Conservation (phyloP, 2,329 filamentous ascomycete species). For the Whalleya microplaca region DNA sequence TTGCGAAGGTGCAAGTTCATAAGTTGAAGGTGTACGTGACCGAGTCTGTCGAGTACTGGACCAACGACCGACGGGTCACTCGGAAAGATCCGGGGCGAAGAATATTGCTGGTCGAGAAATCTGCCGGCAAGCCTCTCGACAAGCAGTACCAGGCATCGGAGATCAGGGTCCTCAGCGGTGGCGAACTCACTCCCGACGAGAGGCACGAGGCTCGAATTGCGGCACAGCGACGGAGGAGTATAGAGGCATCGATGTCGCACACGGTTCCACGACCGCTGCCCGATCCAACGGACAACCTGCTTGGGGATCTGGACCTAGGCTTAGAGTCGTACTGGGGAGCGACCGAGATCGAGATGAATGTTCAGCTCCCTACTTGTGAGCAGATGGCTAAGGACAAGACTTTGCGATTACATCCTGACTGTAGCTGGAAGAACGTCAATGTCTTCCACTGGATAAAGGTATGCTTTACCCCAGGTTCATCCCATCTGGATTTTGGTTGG, state of each 20-base stretch:
- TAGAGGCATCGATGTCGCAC: slow-evolving; percentile 51
- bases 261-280: slow-evolving; percentile 49
- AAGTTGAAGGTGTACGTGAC: slow-evolving; percentile 90
- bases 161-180: slow-evolving; percentile 76
- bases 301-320: slow-evolving; percentile 76
- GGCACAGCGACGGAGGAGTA: slow-evolving; percentile 56
- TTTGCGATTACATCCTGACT: slow-evolving; percentile 79
- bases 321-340: slow-evolving; percentile 77
- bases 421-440: slow-evolving; percentile 90
- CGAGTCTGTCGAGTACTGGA: slow-evolving; percentile 90
- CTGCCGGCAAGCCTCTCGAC: slow-evolving; percentile 75
- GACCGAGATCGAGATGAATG: slow-evolving; percentile 93
- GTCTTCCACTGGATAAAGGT: slow-evolving; percentile 98
- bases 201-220: slow-evolving; percentile 52
- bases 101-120: slow-evolving; percentile 85
- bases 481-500: too few relatives aligned
- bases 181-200: slow-evolving; percentile 65
- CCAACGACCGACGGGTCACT: slow-evolving; percentile 81
- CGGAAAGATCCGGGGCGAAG: slow-evolving; percentile 83
- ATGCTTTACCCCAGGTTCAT: not conserved
- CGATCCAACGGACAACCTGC: slow-evolving; percentile 67
- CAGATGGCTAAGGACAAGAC: slow-evolving; percentile 76
- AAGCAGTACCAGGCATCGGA: slow-evolving; percentile 76
- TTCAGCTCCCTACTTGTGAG: slow-evolving; percentile 87
- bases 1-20: slow-evolving; percentile 92